These are phyloP conservation scores for Aspergillus fumigatiaffinis DNA, from an alignment of 2,329 filamentous ascomycete genomes.

Conservation along the genomic window DNA sequence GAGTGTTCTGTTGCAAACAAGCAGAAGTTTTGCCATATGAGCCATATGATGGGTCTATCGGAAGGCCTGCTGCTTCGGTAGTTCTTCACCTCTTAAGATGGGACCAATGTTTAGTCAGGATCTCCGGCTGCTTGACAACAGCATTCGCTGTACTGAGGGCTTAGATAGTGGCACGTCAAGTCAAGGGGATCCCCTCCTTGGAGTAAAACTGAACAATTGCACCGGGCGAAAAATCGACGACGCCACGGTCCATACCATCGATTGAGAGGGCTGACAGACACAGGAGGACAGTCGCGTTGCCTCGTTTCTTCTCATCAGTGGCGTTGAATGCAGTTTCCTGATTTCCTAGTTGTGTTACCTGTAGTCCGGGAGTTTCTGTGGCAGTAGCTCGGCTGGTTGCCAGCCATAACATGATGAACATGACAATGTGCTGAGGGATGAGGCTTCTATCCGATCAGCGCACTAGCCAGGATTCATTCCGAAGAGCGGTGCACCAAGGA, in stretches of 20 bases:
- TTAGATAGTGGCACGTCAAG: neutral
- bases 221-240: no score
- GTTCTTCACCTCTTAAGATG: neutral
- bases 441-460: neutral
- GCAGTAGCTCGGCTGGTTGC: neutral
- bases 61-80: neutral
- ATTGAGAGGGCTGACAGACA: neutral
- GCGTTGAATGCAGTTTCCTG: neutral
- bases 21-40: neutral
- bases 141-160: neutral
- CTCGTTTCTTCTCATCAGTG: neutral
- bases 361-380: neutral
- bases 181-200: neutral
- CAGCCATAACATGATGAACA: no score
- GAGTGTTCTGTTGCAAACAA: no score
- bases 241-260: neutral
- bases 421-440: neutral
- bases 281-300: neutral
- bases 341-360: neutral
- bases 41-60: neutral
- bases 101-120: neutral
- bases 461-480: no score
- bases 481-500: no score
- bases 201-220: neutral
- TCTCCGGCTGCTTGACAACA: neutral